A percentile compares a stretch with the other conserved stretches of the same genome.
Conservation (phyloP, 768 basidiomycete species). For the Rhodotorula sphaerocarpa region DNA sequence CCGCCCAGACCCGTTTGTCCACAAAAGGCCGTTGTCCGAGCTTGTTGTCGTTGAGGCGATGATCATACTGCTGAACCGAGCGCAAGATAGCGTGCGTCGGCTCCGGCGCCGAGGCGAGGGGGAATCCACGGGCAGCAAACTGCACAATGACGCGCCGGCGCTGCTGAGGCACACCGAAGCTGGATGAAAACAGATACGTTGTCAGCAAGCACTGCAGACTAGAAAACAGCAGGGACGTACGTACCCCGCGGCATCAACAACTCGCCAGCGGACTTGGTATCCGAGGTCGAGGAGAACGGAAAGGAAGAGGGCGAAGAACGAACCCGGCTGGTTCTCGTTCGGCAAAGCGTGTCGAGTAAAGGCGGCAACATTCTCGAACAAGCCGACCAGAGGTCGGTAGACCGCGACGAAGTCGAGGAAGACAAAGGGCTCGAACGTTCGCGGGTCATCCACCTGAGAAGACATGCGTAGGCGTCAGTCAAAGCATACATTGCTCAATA, state of each 20-base stretch:
- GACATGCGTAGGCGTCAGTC: too few relatives aligned
- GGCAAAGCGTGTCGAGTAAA: constrained; percentile 9
- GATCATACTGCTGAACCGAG: neutral
- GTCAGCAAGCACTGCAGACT: too few relatives aligned
- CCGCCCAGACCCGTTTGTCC: neutral
- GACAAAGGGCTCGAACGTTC: constrained; percentile 2
- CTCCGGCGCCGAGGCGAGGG: neutral
- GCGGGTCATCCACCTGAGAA: neutral
- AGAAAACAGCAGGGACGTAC: neutral
- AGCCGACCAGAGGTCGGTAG: neutral
- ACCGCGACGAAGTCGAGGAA: neutral
- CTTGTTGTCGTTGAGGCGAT: neutral
- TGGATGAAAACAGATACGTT: too few relatives aligned
- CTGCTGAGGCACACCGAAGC: constrained; percentile 8
- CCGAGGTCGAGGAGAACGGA: neutral
- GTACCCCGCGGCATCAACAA: constrained; percentile 11
- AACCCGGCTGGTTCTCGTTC: neutral
- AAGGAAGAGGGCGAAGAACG: constrained; percentile 7
- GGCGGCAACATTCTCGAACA: constrained; percentile 19
- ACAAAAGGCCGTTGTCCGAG: neutral
- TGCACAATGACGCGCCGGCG: constrained; percentile 9
- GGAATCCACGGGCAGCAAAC: neutral
- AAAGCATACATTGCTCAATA: too few relatives aligned
- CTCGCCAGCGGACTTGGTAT: constrained; percentile 1
- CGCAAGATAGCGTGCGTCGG: neutral